phyloP scores from a whole-genome alignment of 139 green algal species.

The Desmodesmus armatus region DNA sequence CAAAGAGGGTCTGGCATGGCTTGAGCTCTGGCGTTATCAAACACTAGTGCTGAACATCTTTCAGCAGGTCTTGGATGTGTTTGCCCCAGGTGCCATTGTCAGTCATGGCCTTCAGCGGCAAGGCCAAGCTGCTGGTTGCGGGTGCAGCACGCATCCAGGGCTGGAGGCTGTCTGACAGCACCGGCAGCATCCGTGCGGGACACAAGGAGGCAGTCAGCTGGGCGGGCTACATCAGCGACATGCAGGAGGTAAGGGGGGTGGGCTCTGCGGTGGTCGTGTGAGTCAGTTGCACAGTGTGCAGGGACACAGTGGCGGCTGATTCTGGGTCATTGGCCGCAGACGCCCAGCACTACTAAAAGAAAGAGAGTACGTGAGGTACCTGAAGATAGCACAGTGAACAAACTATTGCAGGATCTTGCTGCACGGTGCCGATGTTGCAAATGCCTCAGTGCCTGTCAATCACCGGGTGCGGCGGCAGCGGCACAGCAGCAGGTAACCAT shows the following conservation, averaged over 20 bases:
- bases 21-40: not conserved
- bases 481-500: too few relatives aligned
- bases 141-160: not conserved
- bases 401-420: too few relatives aligned
- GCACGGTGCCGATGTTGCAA: too few relatives aligned
- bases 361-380: not conserved
- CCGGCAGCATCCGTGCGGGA: not conserved
- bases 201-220: constrained; percentile 42
- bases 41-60: not conserved
- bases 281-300: not conserved
- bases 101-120: not conserved
- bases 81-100: not conserved
- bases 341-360: not conserved
- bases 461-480: too few relatives aligned
- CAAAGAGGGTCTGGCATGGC: too few relatives aligned
- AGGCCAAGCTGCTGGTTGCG: constrained; percentile 13
- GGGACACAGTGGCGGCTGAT: not conserved
- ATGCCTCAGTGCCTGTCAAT: too few relatives aligned
- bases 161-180: constrained; percentile 22
- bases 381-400: too few relatives aligned
- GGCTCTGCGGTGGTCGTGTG: not conserved
- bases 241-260: constrained; percentile 4
- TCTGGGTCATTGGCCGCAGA: not conserved
- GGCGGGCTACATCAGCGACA: constrained; percentile 17
- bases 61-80: not conserved